Base-by-base conservation (phyloP, 352 stramenopile species). In the Phytophthora fragariae region DNA sequence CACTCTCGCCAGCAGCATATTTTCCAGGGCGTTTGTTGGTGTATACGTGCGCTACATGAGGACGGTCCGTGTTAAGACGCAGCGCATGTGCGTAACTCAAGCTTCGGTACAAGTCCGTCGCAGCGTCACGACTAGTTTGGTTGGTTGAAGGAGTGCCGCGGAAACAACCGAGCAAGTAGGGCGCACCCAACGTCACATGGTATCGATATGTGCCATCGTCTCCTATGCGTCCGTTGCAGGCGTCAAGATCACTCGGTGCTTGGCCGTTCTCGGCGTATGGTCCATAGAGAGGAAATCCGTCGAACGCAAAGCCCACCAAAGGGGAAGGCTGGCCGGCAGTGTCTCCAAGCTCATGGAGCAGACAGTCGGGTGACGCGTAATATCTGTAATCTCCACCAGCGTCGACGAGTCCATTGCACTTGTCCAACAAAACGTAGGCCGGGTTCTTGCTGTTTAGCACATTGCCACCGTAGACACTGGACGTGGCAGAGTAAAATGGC, bases 241-340 rank as follows among this genome's bases (percentile, higher is more conserved):
- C 72, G n/a, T 95, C 88, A 0, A 95, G 63, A 56, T 89, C 83
- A 1, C 44, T 83, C 7, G 88, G 82, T 1, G 70, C n/a, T 5
- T 66, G 65, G 2, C 86, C 85, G 24, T 79, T 78, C 47, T 90
- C 83, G 6, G 59, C 75, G 61, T 85, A 91, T 5, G 79, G 80
- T 12, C 85, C 87, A 19, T 93, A 94, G 10, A 96, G 46, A 15
- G 89, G 87, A 55, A 92, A 96, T 0, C 89, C 89, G 46, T 96
- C 89, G 2, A 93, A 74, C 8, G 85, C 87, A 53, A 89, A 96
- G 0, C 89, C 89, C 10, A 96, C 67, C 4, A 94, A 14, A 19
- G 86, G 86, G 2, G 86, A 93, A 0, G 79, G 79, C 9, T 75
- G 65, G 14, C 72, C 73, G 46, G 41, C 29, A 1, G 72, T 75